Evolutionary conservation across 495 filamentous ascomycete genomes (phyloP), one percentile per base, ranked within the genome.

Genomic region (Neurospora pannonica): DNA sequence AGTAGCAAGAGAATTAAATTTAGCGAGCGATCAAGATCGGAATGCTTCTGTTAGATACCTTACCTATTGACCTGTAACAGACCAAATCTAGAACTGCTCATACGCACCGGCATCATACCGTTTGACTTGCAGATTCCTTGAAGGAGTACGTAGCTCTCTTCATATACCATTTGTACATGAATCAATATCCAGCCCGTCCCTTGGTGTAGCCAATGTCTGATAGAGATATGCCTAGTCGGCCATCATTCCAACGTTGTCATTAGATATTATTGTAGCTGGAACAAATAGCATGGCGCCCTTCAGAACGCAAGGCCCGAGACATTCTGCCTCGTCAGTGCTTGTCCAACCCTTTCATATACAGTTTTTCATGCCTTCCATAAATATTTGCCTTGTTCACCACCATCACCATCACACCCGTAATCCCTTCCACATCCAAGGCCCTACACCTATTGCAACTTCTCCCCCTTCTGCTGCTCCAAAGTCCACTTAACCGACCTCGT

Each of bases 401-500:
- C 42, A 46, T 3, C 43, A 10, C 19, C 40, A 39, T 11, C 39
- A n/a, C 19, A 19, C 9, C 43, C 1, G 9, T 10, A 54, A 24
- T 8, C 54, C 24, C 5, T 31, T 62, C 6, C 28, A 4, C 24
- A 62, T 31, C 5, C 48, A 31, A 60, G 2, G 13, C 54, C 24
- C 10, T 24, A 62, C 54, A 5, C 54, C 54, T 67, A 67, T 67
- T 67, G 54, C 54, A 67, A 67, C 54, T 67, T 67, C 28, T 67
- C 54, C 28, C 54, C 81, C 77, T 84, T 82, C 76, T 84, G 81
- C 78, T 85, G 83, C 48, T 92, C 90, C 74, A 92, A 76, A 38
- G 89, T 88, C 82, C 89, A 92, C 72, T 87, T 85, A 40, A 94
- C 92, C 4, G 89, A 89, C 79, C 90, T 88, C 74, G 85, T 85